A percentile compares a stretch with the other conserved stretches of the same genome.
Conservation (phyloP, 176 grass and related monocot genomes). For the Saccharum spontaneum region DNA sequence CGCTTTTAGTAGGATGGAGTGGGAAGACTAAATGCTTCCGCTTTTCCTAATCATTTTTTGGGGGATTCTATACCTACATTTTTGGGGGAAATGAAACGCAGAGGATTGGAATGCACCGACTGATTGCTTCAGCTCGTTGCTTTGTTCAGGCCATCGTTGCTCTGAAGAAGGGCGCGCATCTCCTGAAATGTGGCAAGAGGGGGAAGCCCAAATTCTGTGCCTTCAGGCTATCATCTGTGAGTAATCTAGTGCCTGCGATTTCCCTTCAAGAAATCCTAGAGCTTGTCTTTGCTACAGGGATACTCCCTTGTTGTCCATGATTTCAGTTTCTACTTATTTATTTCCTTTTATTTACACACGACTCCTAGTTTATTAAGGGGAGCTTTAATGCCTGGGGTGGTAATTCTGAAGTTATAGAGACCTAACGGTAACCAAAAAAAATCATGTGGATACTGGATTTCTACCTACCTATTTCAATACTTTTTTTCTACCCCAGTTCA, state of each 20-base stretch:
- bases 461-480: background rate
- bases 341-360: background rate
- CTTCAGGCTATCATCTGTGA: conserved; percentile 55
- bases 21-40: background rate
- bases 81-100: background rate
- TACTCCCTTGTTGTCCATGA: background rate
- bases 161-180: conserved; percentile 52
- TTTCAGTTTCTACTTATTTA: background rate
- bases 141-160: conserved; percentile 48
- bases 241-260: background rate
- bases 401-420: background rate
- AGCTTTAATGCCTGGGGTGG: background rate
- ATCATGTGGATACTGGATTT: background rate
- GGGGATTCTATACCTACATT: background rate
- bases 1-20: background rate
- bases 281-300: too few species aligned
- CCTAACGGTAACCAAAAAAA: background rate
- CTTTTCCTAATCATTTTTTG: background rate
- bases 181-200: conserved; percentile 51
- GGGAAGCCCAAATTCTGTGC: conserved; percentile 58
- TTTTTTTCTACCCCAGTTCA: background rate
- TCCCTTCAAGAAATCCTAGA: background rate
- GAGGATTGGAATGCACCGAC: background rate
- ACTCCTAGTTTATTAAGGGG: background rate
- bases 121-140: background rate